Evolutionary conservation across 1,139 yeast species (phyloP).

Genomic region (Chernovozyma sophiae-reginae): DNA sequence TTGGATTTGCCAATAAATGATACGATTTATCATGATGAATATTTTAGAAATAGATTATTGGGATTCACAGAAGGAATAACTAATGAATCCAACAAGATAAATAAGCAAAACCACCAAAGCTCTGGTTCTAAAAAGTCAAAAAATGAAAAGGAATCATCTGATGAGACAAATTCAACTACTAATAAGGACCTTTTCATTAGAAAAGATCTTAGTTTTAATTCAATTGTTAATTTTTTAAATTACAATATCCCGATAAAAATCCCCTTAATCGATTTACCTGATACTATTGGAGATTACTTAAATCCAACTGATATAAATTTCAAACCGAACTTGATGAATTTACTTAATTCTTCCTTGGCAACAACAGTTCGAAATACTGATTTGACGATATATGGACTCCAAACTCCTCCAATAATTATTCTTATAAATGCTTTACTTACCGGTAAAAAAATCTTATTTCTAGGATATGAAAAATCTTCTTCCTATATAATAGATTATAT

Average conservation of each 20-base stretch:
- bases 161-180: constrained; percentile 6
- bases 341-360: constrained; percentile 33
- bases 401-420: constrained; percentile 55
- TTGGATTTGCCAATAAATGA: constrained; percentile 46
- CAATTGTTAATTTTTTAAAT: constrained; percentile 30
- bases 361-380: constrained; percentile 31
- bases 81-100: constrained; percentile 5
- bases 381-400: constrained; percentile 50
- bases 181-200: constrained; percentile 37
- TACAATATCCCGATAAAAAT: constrained; percentile 44
- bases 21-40: constrained; percentile 39
- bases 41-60: constrained; percentile 33
- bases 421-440: constrained; percentile 56
- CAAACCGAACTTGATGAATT: constrained; percentile 36
- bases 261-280: constrained; percentile 42
- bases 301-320: constrained; percentile 46
- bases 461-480: constrained; percentile 54
- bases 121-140: background rate
- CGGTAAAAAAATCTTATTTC: constrained; percentile 50
- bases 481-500: constrained; percentile 54
- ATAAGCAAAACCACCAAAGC: too few relatives aligned
- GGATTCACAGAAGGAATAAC: constrained; percentile 20
- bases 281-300: constrained; percentile 41
- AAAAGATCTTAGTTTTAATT: constrained; percentile 43
- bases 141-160: constrained; percentile 9